These are phyloP conservation scores for Globisporangium mamillatum DNA, from an alignment of 352 stramenopile species.

Conservation along the genomic window DNA sequence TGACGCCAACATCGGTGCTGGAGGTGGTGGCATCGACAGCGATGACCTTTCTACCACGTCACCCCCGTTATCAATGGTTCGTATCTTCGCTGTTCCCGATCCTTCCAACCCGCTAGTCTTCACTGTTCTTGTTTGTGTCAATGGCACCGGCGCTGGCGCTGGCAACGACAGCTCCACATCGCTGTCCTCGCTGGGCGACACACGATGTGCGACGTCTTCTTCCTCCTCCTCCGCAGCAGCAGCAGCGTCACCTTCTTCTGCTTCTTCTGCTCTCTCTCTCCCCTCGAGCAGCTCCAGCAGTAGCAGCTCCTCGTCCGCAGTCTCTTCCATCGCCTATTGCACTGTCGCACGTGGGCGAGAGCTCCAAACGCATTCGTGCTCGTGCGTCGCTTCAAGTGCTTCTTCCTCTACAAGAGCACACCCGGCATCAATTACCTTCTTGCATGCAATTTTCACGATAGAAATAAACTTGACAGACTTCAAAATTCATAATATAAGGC, in stretches of 20 bases:
- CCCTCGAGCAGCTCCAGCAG: background rate
- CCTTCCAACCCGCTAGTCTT: background rate
- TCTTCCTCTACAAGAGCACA: background rate
- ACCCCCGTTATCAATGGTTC: background rate
- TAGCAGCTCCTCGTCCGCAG: background rate
- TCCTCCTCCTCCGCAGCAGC: background rate
- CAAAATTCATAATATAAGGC: background rate
- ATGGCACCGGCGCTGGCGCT: too few relatives aligned
- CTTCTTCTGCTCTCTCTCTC: background rate
- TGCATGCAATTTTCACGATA: background rate
- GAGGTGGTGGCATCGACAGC: background rate
- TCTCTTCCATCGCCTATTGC: background rate
- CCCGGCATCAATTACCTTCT: background rate
- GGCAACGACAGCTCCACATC: background rate
- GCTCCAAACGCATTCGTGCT: background rate
- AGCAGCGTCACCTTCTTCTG: background rate
- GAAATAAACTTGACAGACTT: background rate
- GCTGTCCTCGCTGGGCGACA: too few relatives aligned
- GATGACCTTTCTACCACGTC: background rate
- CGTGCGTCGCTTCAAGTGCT: background rate
- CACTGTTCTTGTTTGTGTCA: background rate
- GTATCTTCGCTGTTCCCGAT: background rate
- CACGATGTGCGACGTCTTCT: background rate
- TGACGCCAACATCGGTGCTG: background rate
- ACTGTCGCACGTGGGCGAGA: background rate